Evolutionary conservation across 371 early-diverging fungal species (phyloP).

Genomic region (Nematocida sp.): DNA sequence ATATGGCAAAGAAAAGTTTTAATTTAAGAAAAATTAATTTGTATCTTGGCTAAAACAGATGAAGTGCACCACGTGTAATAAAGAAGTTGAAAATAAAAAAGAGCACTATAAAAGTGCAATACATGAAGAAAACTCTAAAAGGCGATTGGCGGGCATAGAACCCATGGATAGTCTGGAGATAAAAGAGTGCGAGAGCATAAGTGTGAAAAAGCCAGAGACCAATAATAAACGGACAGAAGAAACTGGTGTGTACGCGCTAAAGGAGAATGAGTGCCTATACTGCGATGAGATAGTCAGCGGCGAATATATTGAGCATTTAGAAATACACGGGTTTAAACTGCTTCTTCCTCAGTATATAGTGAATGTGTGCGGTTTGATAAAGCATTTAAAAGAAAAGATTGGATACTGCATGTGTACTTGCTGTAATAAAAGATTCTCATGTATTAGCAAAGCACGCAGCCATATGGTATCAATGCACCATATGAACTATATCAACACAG

Average conservation of each 20-base stretch:
- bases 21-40: constrained; percentile 15
- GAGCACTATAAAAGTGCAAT: constrained; percentile 41
- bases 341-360: constrained; percentile 35
- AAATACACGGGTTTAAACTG: constrained; percentile 55
- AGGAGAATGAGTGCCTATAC: constrained; percentile 39
- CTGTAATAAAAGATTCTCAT: constrained; percentile 50
- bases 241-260: constrained; percentile 10
- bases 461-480: constrained; percentile 47
- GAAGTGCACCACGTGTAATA: constrained; percentile 45
- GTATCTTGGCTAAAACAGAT: constrained; percentile 9
- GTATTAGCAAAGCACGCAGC: constrained; percentile 17
- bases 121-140: constrained; percentile 46
- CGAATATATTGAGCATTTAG: constrained; percentile 35
- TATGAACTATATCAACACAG: constrained; percentile 47
- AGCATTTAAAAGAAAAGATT: constrained; percentile 25
- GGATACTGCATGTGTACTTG: constrained; percentile 42
- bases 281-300: constrained; percentile 14
- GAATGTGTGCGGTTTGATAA: constrained; percentile 27
- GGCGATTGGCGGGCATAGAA: constrained; percentile 7
- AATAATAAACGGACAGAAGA: background rate
- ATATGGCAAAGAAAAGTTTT: constrained; percentile 8
- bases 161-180: constrained; percentile 9
- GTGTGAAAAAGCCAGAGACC: background rate
- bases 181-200: background rate
- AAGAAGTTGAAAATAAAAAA: constrained; percentile 27